These are phyloP conservation scores for Naegleria gruberi DNA, from an alignment of 208 protist genomes.

Conservation along the genomic window DNA sequence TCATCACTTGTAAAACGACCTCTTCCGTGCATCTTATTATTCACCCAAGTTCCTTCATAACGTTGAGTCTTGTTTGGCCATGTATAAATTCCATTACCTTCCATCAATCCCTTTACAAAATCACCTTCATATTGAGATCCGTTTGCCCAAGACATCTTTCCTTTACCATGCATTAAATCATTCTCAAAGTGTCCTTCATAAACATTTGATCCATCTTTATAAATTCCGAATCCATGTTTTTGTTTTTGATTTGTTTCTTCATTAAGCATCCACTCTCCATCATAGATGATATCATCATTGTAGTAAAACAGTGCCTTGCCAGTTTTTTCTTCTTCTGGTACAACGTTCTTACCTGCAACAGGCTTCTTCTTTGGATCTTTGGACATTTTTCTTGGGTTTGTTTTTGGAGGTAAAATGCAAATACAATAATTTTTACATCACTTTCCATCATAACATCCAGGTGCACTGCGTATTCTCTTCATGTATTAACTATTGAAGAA, in stretches of 20 bases:
- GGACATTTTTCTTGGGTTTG: background rate
- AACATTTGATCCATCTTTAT: background rate
- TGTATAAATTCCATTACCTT: background rate
- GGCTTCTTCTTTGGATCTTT: background rate
- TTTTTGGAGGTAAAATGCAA: too few species aligned
- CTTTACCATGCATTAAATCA: constrained; percentile 2
- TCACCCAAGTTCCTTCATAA: constrained; percentile 25
- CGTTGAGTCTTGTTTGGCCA: background rate
- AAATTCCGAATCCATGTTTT: constrained; percentile 15
- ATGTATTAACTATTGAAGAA: too few species aligned
- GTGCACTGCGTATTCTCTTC: too few species aligned
- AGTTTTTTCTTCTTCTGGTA: background rate
- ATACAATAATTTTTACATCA: too few species aligned
- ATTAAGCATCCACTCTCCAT: background rate
- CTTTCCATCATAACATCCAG: too few species aligned
- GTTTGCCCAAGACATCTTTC: background rate
- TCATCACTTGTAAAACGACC: constrained; percentile 3
- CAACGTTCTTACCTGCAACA: background rate
- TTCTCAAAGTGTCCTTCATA: constrained; percentile 9
- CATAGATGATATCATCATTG: background rate
- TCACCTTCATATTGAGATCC: background rate
- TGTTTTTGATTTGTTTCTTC: background rate
- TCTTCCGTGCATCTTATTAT: constrained; percentile 29
- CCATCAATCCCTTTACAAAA: background rate
- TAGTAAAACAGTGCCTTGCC: background rate